Base-by-base conservation (phyloP, 192 early-diverging fungal genomes). In the Coemansia sp. region DNA sequence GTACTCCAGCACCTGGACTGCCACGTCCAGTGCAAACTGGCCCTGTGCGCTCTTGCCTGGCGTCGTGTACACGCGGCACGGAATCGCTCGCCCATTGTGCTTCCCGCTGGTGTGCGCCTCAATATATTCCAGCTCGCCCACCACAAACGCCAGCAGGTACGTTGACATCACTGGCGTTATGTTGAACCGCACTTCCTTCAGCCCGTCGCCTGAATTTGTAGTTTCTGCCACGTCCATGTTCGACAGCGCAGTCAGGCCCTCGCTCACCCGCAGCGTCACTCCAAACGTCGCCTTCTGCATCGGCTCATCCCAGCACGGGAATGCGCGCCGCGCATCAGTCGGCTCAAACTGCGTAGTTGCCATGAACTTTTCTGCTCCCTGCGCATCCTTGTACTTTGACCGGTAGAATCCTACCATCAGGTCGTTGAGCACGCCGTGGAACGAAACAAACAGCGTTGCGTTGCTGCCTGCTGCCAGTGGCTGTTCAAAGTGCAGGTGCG, bases 221-320 rank as follows among this genome's bases (percentile, higher is more conserved):
- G 61, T 21, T 5, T 10, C 17, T 15, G 15, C 40, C 21, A 82
- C 80, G 17, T 85, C 81, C 86, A 89, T 92, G 69, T 95, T 95
- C 36, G 88, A 89, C 68, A 94, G 63, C 5, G 89, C 89, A 2
- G 79, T 82, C 23, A 89, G 65, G 20, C 71, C 73, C 20, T 51
- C 62, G 0, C 70, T 79, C 46, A 93, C 85, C 0, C 83, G 82
- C 31, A 94, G 69, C 21, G 83, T 73, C 58, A 92, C 26, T 17
- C 38, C 17, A 58, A 97, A 99, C 0, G 92, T 95, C 28, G 96
- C 94, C 83, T 99, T 99, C 51, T 92, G 85, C 58, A 86, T 84
- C 34, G 97, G 97, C 84, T 98, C 97, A 79, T 99, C 96, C 88
- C 89, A 97, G 74, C 90, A 98, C n/a, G 97, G 97, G 77, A 98